A percentile compares a stretch with the other conserved stretches of the same genome.
phyloP scores from a whole-genome alignment of 129 eudicot species.

The Centella asiatica region DNA sequence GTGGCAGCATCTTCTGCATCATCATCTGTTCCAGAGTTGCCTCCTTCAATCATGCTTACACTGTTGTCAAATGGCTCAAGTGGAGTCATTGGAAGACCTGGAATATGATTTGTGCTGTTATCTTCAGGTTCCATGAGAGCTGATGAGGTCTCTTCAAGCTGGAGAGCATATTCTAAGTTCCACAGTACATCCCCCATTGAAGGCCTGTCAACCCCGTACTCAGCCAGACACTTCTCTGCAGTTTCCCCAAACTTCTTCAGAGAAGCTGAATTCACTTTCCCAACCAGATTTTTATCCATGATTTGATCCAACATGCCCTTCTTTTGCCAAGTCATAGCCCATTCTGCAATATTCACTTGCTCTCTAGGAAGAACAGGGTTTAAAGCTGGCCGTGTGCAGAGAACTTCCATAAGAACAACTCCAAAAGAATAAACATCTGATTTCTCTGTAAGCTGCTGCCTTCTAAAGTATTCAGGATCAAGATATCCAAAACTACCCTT shows the following conservation, averaged over 20 bases:
- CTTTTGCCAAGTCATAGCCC: constrained; percentile 97
- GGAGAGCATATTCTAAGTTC: constrained; percentile 93
- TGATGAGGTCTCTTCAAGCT: constrained; percentile 85
- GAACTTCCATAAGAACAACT: constrained; percentile 89
- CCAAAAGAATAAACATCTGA: constrained; percentile 97
- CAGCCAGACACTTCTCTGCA: constrained; percentile 86
- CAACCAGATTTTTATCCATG: constrained; percentile 60
- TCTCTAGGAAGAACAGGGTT: constrained; percentile 95
- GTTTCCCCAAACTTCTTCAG: constrained; percentile 90
- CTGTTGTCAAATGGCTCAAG: constrained; percentile 67
- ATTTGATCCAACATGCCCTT: constrained; percentile 82
- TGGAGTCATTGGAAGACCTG: constrained; percentile 51
- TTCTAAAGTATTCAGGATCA: constrained; percentile 92
- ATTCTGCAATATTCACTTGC: constrained; percentile 96
- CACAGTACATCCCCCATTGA: constrained; percentile 97
- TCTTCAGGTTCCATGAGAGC: constrained; percentile 81
- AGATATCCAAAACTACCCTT: constrained; percentile 98
- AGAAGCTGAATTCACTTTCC: constrained; percentile 75
- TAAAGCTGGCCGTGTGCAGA: constrained; percentile 82
- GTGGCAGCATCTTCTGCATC: constrained; percentile 76
- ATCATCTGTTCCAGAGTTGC: constrained; percentile 47
- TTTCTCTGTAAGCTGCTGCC: constrained; percentile 93
- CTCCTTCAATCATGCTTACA: constrained; percentile 60
- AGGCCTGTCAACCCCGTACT: constrained; percentile 90
- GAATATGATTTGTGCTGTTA: constrained; percentile 88